phyloP scores from a whole-genome alignment of 1,139 yeast genomes.

The Suhomyces bribrorum region DNA sequence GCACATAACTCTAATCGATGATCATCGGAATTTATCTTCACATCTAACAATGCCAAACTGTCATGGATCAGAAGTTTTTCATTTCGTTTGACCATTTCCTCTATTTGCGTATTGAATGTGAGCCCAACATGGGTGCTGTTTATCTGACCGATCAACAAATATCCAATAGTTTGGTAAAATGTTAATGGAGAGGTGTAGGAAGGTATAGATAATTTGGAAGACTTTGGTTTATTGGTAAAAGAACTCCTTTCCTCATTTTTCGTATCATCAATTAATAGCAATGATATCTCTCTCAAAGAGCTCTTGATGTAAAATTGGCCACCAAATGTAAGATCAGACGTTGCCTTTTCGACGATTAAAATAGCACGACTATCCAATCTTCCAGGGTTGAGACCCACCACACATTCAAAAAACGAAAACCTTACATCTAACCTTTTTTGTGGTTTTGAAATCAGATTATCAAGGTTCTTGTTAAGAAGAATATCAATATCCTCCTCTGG shows the following conservation, averaged over 20 bases:
- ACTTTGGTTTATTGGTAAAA: conserved; percentile 16
- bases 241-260: conserved; percentile 27
- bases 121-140: conserved; percentile 46
- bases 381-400: conserved; percentile 60
- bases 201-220: conserved; percentile 8
- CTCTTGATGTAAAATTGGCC: conserved; percentile 40
- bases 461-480: not conserved
- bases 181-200: conserved; percentile 14
- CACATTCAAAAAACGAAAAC: conserved; percentile 51
- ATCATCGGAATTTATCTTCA: conserved; percentile 52
- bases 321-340: conserved; percentile 45
- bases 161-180: conserved; percentile 37
- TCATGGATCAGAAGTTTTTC: conserved; percentile 23
- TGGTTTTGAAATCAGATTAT: conserved; percentile 1
- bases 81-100: conserved; percentile 23
- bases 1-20: conserved; percentile 69
- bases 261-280: conserved; percentile 61
- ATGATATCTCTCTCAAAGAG: conserved; percentile 45
- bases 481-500: not conserved
- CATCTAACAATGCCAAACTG: conserved; percentile 34
- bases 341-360: conserved; percentile 53
- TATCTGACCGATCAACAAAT: conserved; percentile 44
- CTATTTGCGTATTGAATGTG: conserved; percentile 32
- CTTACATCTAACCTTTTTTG: conserved; percentile 37
- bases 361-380: conserved; percentile 54